Base-by-base conservation (phyloP, 768 basidiomycete species). In the Pleurotus tuoliensis region DNA sequence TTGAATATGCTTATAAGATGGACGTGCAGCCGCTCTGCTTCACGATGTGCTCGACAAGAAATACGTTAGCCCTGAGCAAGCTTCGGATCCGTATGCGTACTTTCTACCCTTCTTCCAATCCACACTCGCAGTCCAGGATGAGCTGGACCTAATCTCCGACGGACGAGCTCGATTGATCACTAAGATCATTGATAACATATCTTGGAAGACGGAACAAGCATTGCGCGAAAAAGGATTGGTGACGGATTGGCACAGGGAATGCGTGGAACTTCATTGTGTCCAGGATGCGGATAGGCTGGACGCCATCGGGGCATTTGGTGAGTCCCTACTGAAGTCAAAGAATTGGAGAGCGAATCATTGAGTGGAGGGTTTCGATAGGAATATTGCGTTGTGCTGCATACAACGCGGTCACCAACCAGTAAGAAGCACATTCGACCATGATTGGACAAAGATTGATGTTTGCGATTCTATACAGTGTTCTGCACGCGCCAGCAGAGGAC, bases 41-140 rank as follows among this genome's bases (percentile, higher is more conserved):
- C 94, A 95, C 64, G 93, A 96, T 69, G 79, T 94, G 41, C 74
- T 91, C 34, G 90, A 92, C 79, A 90, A 88, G 73, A 92, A 93
- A 75, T 92, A 93, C 64, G 84, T 86, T 15, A 73, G 84, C 1
- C 68, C 76, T 11, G 76, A 75, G 55, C 69, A 81, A 62, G 80
- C 82, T 2, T 57, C 47, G 11, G 82, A 89, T 65, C 82, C 87
- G 5, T 83, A 82, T 69, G 69, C 73, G 55, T 89, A 81, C 65
- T 87, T 91, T 67, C 71, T 82, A 20, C 85, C 90, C 18, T 83
- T 84, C 68, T 90, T 89, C 66, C 60, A 73, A 54, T 69, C 67
- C 3, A 70, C 80, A 64, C 74, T 74, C 4, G 63, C 63, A 3
- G 66, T 72, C 48, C 70, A 76, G 52, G 77, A 75, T 3, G 51